Evolutionary conservation across 2,329 filamentous ascomycete genomes (phyloP).

Genomic region (Colletotrichum sp.): DNA sequence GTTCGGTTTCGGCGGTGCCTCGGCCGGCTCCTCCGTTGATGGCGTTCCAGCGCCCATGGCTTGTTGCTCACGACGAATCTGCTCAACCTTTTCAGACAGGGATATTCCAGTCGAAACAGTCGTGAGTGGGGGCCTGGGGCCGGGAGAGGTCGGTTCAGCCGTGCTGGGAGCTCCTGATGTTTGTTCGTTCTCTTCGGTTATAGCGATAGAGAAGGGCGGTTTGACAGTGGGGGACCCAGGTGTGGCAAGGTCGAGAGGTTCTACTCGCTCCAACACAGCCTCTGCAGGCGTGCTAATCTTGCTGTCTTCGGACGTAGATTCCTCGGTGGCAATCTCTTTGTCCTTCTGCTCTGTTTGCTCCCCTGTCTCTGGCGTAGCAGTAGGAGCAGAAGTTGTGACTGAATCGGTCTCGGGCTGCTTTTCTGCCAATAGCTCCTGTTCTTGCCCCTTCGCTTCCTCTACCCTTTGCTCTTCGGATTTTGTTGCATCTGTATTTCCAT

Average conservation of each 20-base stretch:
- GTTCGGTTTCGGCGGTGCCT: conserved; percentile 25
- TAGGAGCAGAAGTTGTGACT: background rate
- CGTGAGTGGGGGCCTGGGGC: background rate
- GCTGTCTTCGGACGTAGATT: conserved; percentile 30
- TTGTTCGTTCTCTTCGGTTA: conserved; percentile 9
- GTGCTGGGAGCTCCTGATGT: background rate
- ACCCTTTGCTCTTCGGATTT: conserved; percentile 18
- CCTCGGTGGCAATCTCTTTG: conserved; percentile 12
- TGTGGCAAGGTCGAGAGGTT: conserved; percentile 55
- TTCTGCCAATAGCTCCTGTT: background rate
- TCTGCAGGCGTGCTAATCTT: conserved; percentile 35
- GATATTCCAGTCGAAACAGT: conserved; percentile 22
- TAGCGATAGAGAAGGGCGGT: conserved; percentile 2
- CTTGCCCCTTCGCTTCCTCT: background rate
- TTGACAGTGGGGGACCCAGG: conserved; percentile 34
- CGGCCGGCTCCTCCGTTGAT: conserved; percentile 20
- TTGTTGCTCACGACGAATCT: conserved; percentile 55
- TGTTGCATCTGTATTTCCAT: conserved; percentile 31
- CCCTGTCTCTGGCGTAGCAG: background rate
- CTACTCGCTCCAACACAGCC: conserved; percentile 48
- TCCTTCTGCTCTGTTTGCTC: background rate
- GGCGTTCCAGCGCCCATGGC: conserved; percentile 34
- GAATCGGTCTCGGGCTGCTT: background rate
- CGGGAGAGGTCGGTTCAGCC: background rate
- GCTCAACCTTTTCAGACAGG: conserved; percentile 52